Base-by-base conservation (phyloP, 257 asterid species). In the Plantago elongata region DNA sequence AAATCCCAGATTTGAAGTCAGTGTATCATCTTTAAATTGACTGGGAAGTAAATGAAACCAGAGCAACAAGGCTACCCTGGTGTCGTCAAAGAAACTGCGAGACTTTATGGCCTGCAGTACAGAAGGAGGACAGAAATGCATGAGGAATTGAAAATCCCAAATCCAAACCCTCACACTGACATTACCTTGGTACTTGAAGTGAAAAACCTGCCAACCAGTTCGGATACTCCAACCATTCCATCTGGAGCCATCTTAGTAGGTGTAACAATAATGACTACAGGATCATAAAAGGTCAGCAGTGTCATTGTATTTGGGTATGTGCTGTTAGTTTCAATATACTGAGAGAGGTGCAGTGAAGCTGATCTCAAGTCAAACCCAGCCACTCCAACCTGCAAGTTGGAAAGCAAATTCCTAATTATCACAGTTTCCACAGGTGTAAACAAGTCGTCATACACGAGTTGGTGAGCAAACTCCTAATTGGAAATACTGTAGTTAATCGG, bases 281-380 rank as follows among this genome's bases (percentile, higher is more conserved):
- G 99, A 74, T 89, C 99, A 51, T 84, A 89, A 79, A 88, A 92
- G 57, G 78, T 87, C 67, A 92, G 85, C 74, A 92, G 77, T 3
- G 99, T 92, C 79, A 86, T 92, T 40, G 99, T 86, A 77, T 89
- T 92, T 60, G 86, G 97, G 75, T 92, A 89, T 37, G 97, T 89
- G 73, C 89, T 81, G 78, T 97, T 92, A 34, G 93, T 89, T 82
- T 92, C 99, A 73, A 92, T 92, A 75, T 81, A 92, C 75, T 92
- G 97, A 64, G 99, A 92, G 50, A 92, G 99, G 83, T 89, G 89
- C 67, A 92, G 70, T 1, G 99, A 92, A 62, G 97, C 99, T 55
- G 96, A 89, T 79, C 99, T 80, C 80, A 92, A 75, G 75, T 89
- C 95, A 68, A 89, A 77, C 38, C 97, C 99, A 71, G 99, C 99